Conservation (phyloP, 805 yeast species). For the Teunomyces funiuensis region DNA sequence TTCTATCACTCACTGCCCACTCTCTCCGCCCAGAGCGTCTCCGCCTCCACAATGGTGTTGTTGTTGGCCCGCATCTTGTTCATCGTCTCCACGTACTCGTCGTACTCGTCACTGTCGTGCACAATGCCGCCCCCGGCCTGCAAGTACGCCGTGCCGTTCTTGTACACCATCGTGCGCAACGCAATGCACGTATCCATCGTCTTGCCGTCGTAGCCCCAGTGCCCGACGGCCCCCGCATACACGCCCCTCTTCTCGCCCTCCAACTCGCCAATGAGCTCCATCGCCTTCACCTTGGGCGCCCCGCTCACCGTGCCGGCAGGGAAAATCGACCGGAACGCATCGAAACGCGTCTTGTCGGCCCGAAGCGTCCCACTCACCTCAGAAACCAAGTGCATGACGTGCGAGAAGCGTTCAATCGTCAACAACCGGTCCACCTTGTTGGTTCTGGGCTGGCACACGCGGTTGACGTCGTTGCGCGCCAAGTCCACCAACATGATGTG, state of each 20-base stretch:
- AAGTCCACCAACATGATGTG: conserved; percentile 98
- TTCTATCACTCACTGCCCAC: conserved; percentile 16
- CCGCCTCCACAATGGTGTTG: conserved; percentile 90
- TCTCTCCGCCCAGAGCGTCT: conserved; percentile 65
- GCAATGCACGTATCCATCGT: conserved; percentile 98
- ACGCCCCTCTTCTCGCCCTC: conserved; percentile 94
- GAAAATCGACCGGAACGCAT: conserved; percentile 95
- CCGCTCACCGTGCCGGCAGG: conserved; percentile 99
- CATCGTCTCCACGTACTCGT: conserved; percentile 94
- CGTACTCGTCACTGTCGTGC: conserved; percentile 89
- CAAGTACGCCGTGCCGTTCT: conserved; percentile 84
- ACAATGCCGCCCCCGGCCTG: conserved; percentile 99
- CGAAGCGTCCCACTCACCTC: conserved; percentile 92
- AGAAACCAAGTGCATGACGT: conserved; percentile 94
- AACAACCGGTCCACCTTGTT: conserved; percentile 86
- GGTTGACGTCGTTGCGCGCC: conserved; percentile 93
- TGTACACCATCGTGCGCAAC: conserved; percentile 92
- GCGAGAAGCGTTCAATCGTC: conserved; percentile 90
- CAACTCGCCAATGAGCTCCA: conserved; percentile 88
- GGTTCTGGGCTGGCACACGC: conserved; percentile 85
- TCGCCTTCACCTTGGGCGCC: conserved; percentile 96
- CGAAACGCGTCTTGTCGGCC: conserved; percentile 82
- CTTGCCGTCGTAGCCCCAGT: conserved; percentile 94
- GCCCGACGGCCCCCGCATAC: conserved; percentile 98
- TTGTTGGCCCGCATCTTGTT: conserved; percentile 95